A percentile compares a stretch with the other conserved stretches of the same genome.
Conservation (phyloP, 495 filamentous ascomycete species). For the Penicillium arizonense region DNA sequence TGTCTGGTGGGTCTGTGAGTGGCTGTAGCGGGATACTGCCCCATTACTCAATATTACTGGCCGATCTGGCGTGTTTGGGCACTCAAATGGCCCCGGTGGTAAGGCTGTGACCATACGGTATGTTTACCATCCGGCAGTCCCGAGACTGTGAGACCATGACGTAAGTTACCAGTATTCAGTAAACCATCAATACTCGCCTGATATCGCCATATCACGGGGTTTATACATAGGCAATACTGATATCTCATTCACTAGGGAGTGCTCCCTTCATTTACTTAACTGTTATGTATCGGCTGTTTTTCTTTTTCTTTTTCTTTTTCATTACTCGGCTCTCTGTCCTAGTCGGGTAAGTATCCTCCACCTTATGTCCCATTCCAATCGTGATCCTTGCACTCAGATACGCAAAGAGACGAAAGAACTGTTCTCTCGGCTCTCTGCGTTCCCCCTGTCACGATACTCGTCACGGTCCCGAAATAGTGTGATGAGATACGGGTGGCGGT, state of each 20-base stretch:
- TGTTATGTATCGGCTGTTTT: background rate
- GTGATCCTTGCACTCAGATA: constrained; percentile 3
- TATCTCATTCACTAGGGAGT: no score
- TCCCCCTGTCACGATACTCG: background rate
- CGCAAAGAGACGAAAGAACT: background rate
- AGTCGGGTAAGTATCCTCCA: constrained; percentile 26
- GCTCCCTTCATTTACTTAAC: no score
- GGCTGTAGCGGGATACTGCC: no score
- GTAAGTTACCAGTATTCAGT: background rate
- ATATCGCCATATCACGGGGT: no score
- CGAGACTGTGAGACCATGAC: constrained; percentile 25
- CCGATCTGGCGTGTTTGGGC: background rate
- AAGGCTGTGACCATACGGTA: background rate
- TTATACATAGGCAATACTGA: no score
- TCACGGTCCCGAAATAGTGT: background rate
- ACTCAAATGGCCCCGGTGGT: background rate
- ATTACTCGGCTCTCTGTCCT: constrained; percentile 28
- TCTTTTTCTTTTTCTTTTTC: constrained; percentile 2
- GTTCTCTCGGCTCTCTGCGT: background rate
- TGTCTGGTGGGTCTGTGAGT: background rate
- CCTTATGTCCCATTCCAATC: constrained; percentile 13
- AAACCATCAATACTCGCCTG: no score
- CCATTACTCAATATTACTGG: background rate
- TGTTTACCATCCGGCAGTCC: constrained; percentile 18
- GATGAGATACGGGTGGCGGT: constrained; percentile 3